These are phyloP conservation scores for Pulveroboletus sp. DNA, from an alignment of 768 basidiomycete genomes.

Conservation along the genomic window DNA sequence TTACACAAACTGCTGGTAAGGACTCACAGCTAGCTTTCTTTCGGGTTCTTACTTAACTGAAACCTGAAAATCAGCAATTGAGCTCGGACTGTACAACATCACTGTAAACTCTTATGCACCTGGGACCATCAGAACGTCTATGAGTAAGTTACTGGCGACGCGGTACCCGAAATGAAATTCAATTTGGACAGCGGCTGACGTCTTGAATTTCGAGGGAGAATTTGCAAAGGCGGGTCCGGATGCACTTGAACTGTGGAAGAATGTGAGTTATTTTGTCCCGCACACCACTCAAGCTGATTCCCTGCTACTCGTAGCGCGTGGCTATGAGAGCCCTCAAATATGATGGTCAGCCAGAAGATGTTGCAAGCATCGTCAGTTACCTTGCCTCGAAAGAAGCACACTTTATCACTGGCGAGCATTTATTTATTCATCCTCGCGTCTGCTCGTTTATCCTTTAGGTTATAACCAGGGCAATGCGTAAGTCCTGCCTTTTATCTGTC, in stretches of 20 bases:
- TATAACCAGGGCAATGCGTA: slow-evolving; percentile 14
- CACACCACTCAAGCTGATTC: not conserved
- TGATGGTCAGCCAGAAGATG: slow-evolving; percentile 28
- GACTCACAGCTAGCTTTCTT: too few species aligned
- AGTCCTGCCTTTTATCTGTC: not conserved
- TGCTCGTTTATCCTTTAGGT: not conserved
- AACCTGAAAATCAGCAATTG: slow-evolving; percentile 10
- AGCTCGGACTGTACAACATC: slow-evolving; percentile 31
- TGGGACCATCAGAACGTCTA: slow-evolving; percentile 26
- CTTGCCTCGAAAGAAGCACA: slow-evolving; percentile 31
- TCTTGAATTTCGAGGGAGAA: not conserved
- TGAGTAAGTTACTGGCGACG: slow-evolving; percentile 25
- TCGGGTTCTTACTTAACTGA: not conserved
- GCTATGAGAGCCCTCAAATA: slow-evolving; percentile 13
- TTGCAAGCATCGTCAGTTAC: slow-evolving; percentile 33
- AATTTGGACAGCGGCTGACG: not conserved
- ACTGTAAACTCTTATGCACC: slow-evolving; percentile 40
- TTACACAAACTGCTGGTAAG: slow-evolving; percentile 38
- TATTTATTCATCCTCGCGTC: not conserved
- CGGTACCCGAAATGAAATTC: not conserved
- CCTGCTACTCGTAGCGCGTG: not conserved
- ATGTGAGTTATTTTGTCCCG: not conserved
- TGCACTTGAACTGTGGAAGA: not conserved
- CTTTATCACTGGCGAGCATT: slow-evolving; percentile 32
- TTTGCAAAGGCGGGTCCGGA: not conserved